Conservation (phyloP, 1,139 yeast species). For the Pichia sp. region DNA sequence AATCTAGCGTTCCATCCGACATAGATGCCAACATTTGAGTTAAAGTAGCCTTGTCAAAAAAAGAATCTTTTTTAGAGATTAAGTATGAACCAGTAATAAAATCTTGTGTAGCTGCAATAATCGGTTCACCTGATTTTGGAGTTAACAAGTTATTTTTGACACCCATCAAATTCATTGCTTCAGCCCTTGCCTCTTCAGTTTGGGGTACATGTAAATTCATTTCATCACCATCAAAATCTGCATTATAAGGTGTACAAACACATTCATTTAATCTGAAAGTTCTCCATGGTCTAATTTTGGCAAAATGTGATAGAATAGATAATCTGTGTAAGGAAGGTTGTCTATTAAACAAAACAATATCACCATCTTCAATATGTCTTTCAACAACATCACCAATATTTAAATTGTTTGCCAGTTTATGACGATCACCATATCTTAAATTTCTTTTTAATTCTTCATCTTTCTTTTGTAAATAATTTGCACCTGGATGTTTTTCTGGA, state of each 20-base stretch:
- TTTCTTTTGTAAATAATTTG: slow-evolving; percentile 80
- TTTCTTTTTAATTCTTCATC: slow-evolving; percentile 84
- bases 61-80: slow-evolving; percentile 88
- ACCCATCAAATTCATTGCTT: slow-evolving; percentile 96
- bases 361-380: slow-evolving; percentile 96
- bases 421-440: slow-evolving; percentile 80
- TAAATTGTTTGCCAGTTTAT: slow-evolving; percentile 67
- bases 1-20: slow-evolving; percentile 85
- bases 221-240: slow-evolving; percentile 99
- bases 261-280: slow-evolving; percentile 96
- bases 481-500: slow-evolving; percentile 90
- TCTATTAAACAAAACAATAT: slow-evolving; percentile 89
- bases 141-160: slow-evolving; percentile 91
- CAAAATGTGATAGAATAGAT: slow-evolving; percentile 91
- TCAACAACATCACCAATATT: slow-evolving; percentile 93
- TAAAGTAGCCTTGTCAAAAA: slow-evolving; percentile 80
- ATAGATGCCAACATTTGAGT: slow-evolving; percentile 86
- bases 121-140: slow-evolving; percentile 98
- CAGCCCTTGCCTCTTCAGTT: slow-evolving; percentile 98
- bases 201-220: slow-evolving; percentile 99
- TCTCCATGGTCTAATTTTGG: slow-evolving; percentile 96
- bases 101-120: slow-evolving; percentile 99
- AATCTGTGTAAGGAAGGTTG: slow-evolving; percentile 96
- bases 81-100: slow-evolving; percentile 94
- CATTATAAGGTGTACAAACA: slow-evolving; percentile 98